Percentiles rank a stretch among this genome's conserved stretches.
Conservation (phyloP, 23 red algal genomes). For the Gracilariopsis chorda region DNA sequence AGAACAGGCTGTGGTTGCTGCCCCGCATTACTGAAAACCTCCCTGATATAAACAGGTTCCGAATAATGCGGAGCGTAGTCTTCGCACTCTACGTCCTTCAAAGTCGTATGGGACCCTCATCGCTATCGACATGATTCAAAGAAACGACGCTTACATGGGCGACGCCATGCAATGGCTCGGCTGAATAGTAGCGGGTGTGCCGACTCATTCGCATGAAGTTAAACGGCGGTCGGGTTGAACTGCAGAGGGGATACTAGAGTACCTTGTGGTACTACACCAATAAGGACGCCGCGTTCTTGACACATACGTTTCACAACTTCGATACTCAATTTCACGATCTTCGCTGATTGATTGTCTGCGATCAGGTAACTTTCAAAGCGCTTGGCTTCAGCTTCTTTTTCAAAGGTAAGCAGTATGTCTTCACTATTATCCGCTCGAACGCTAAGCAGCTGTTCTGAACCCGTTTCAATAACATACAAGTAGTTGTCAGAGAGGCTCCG, state of each 20-base stretch:
- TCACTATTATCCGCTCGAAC: background rate
- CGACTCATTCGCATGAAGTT: too few species aligned
- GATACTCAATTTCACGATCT: background rate
- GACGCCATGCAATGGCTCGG: too few species aligned
- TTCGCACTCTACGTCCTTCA: too few species aligned
- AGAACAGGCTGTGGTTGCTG: too few species aligned
- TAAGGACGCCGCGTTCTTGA: background rate
- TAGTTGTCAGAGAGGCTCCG: background rate
- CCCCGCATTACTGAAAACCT: too few species aligned
- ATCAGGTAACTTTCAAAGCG: background rate
- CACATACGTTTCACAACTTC: background rate
- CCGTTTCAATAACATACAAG: background rate
- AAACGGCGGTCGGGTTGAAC: background rate
- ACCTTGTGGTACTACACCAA: slow-evolving; percentile 1
- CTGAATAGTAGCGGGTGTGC: too few species aligned
- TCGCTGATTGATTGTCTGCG: background rate
- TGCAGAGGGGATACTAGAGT: slow-evolving; percentile 1
- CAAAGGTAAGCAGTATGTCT: slow-evolving; percentile 10
- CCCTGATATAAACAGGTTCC: too few species aligned
- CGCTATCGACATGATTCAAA: too few species aligned
- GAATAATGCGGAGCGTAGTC: too few species aligned
- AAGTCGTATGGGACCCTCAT: too few species aligned
- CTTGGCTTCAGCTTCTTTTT: background rate
- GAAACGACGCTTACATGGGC: too few species aligned
- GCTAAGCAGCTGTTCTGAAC: background rate